Evolutionary conservation across 352 stramenopile species (phyloP).

Genomic region (Blastocystis sp.): DNA sequence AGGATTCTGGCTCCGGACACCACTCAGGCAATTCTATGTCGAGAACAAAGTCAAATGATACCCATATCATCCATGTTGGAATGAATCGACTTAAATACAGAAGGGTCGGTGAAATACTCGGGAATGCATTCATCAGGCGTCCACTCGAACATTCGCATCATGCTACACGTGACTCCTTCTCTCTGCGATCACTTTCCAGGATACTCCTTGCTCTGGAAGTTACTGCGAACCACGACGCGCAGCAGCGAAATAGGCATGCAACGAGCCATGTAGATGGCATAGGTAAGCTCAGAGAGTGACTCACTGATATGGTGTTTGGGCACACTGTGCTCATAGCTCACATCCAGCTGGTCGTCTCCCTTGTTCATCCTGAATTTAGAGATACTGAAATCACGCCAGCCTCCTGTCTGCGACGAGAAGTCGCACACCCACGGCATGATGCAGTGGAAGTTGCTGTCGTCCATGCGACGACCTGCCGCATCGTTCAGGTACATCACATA

Average conservation of each 20-base stretch:
- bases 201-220: conserved; percentile 87
- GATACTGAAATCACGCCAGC: conserved; percentile 79
- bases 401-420: conserved; percentile 68
- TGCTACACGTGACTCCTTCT: conserved; percentile 58
- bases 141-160: conserved; percentile 83
- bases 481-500: conserved; percentile 84
- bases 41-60: conserved; percentile 30
- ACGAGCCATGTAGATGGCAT: conserved; percentile 87
- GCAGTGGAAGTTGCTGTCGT: conserved; percentile 75
- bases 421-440: conserved; percentile 91
- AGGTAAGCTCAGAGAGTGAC: conserved; percentile 87
- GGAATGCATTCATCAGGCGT: conserved; percentile 89
- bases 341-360: conserved; percentile 79
- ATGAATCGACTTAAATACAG: conserved; percentile 78
- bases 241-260: conserved; percentile 78
- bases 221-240: conserved; percentile 75
- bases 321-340: conserved; percentile 76
- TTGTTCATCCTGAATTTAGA: conserved; percentile 89
- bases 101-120: conserved; percentile 82
- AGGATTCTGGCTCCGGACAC: conserved; percentile 70
- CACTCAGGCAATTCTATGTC: conserved; percentile 72
- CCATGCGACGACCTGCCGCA: conserved; percentile 76
- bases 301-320: conserved; percentile 86
- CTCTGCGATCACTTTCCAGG: conserved; percentile 67
- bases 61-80: conserved; percentile 68